Evolutionary conservation across 495 filamentous ascomycete species (phyloP).

Genomic region (Penicillium canariense): DNA sequence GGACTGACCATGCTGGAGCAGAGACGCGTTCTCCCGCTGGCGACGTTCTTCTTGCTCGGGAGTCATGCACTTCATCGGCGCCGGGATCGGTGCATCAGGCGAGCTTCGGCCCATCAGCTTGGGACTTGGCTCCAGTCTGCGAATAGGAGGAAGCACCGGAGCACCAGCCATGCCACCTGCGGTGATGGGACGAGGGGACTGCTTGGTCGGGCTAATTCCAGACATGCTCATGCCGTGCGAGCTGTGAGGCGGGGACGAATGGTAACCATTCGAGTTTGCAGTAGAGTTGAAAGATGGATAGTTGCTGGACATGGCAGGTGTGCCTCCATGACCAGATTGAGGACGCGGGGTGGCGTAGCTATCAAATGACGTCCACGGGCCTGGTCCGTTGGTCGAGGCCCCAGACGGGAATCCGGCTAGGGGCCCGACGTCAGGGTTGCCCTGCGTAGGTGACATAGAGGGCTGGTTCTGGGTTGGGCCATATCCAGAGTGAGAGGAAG

Average conservation of each 20-base stretch:
- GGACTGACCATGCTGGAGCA: conserved; percentile 25
- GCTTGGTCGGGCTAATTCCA: conserved; percentile 76
- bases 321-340: conserved; percentile 25
- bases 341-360: conserved; percentile 36
- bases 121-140: conserved; percentile 48
- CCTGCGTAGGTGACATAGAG: conserved; percentile 52
- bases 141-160: conserved; percentile 49
- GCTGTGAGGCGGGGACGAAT: conserved; percentile 44
- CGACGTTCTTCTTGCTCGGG: conserved; percentile 48
- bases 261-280: conserved; percentile 35
- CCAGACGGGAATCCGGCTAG: conserved; percentile 43
- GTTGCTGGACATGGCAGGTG: conserved; percentile 24
- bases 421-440: conserved; percentile 46
- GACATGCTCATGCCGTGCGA: conserved; percentile 56
- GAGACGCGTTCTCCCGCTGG: conserved; percentile 39
- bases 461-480: conserved; percentile 44
- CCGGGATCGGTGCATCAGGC: conserved; percentile 45
- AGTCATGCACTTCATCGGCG: conserved; percentile 48
- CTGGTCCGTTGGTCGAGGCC: conserved; percentile 28
- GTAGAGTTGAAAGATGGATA: conserved; percentile 34
- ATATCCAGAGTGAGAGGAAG: conserved; percentile 46
- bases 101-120: conserved; percentile 51
- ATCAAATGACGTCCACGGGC: conserved; percentile 38
- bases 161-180: conserved; percentile 45
- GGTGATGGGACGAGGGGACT: conserved; percentile 53